These are phyloP conservation scores for Tuber brumale DNA, from an alignment of 495 filamentous ascomycete genomes.

Conservation along the genomic window DNA sequence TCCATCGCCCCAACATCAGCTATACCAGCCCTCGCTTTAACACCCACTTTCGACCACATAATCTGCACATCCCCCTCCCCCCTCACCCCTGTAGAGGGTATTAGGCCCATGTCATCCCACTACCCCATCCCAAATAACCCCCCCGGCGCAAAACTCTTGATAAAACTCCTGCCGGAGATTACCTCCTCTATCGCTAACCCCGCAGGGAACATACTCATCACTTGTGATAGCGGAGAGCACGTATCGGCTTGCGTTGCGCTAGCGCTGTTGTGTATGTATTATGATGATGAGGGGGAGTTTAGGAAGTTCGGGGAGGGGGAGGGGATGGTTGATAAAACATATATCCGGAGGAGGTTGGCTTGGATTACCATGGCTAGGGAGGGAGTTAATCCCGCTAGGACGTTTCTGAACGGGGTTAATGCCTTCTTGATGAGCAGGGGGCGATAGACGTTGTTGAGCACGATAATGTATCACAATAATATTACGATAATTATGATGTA, in stretches of 20 bases:
- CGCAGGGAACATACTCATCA: conserved; percentile 49
- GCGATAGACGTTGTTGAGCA: background rate
- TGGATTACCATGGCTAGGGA: conserved; percentile 69
- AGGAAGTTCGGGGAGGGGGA: conserved; percentile 34
- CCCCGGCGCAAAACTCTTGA: conserved; percentile 3
- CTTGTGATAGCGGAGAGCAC: conserved; percentile 59
- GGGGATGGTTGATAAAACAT: conserved; percentile 58
- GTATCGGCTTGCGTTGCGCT: conserved; percentile 59
- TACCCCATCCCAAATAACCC: conserved; percentile 10
- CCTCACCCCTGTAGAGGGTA: background rate
- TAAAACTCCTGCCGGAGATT: conserved; percentile 4
- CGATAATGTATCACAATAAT: background rate
- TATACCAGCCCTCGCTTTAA: background rate
- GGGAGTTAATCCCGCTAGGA: conserved; percentile 69
- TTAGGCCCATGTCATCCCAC: conserved; percentile 19
- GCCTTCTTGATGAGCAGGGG: conserved; percentile 64
- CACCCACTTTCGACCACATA: background rate
- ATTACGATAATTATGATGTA: background rate
- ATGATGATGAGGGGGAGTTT: conserved; percentile 46
- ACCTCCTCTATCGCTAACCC: background rate
- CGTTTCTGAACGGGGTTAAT: conserved; percentile 80
- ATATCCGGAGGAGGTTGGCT: conserved; percentile 66
- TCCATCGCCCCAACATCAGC: background rate
- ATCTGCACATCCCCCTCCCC: background rate
- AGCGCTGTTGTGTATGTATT: conserved; percentile 57